phyloP scores from a whole-genome alignment of 2,329 filamentous ascomycete species.

The Cladosporium sphaerospermum region DNA sequence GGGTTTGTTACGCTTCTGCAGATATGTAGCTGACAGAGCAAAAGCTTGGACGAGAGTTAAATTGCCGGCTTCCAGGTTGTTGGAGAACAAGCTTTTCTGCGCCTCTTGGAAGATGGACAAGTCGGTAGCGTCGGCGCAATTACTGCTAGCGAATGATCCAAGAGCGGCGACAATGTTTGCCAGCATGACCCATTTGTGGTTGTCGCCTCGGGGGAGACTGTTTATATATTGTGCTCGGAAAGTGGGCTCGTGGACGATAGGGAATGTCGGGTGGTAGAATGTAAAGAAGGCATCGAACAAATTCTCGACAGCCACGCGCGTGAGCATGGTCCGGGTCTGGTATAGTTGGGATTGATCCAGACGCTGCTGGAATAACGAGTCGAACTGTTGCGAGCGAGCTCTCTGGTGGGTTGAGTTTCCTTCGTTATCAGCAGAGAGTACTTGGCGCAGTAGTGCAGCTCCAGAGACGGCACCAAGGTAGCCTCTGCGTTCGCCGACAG shows the following conservation, averaged over 20 bases:
- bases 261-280: constrained; percentile 8
- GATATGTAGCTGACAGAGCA: constrained; percentile 37
- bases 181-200: constrained; percentile 5
- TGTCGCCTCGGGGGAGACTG: neutral
- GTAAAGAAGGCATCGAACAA: constrained; percentile 9
- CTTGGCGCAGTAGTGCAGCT: constrained; percentile 6
- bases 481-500: constrained; percentile 4
- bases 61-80: constrained; percentile 8
- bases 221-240: constrained; percentile 4
- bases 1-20: constrained; percentile 47
- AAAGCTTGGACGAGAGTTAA: constrained; percentile 15
- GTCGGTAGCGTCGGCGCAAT: constrained; percentile 7
- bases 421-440: neutral
- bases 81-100: constrained; percentile 6
- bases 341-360: constrained; percentile 4
- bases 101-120: constrained; percentile 7
- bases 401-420: neutral
- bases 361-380: constrained; percentile 6
- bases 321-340: constrained; percentile 6
- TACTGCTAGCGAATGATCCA: constrained; percentile 4
- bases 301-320: constrained; percentile 8
- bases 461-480: constrained; percentile 8
- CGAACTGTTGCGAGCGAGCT: neutral
- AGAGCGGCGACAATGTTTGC: constrained; percentile 8
- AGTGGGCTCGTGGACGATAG: constrained; percentile 8